phyloP scores from a whole-genome alignment of 176 grass and related monocot species.

The Raddia guianensis region DNA sequence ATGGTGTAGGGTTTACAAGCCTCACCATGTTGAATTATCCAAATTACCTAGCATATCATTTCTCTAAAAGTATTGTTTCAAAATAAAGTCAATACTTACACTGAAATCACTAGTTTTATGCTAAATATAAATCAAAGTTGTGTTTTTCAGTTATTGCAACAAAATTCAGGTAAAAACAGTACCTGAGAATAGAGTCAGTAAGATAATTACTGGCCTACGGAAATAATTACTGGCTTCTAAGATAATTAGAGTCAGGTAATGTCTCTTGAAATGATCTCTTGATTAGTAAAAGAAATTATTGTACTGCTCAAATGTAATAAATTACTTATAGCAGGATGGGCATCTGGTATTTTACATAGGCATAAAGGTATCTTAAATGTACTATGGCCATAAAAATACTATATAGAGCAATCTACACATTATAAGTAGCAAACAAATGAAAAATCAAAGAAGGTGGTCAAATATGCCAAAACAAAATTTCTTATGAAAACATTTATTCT shows the following conservation, averaged over 20 bases:
- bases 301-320: not conserved
- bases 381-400: slow-evolving; percentile 5
- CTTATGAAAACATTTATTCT: not conserved
- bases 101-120: not conserved
- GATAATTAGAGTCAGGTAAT: not conserved
- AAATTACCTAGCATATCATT: not conserved
- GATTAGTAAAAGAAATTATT: not conserved
- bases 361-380: not conserved
- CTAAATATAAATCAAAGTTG: not conserved
- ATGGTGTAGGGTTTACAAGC: not conserved
- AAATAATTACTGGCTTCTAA: not conserved
- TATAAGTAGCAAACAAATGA: slow-evolving; percentile 6
- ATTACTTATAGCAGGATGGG: not conserved
- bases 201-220: not conserved
- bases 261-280: not conserved
- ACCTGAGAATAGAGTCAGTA: not conserved
- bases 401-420: not conserved
- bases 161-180: slow-evolving; percentile 8
- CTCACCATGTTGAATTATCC: not conserved
- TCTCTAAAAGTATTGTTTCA: not conserved
- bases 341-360: slow-evolving; percentile 1
- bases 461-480: slow-evolving; percentile 3
- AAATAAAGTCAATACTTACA: not conserved
- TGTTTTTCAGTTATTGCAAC: not conserved
- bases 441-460: not conserved